Conservation (phyloP, 2,329 filamentous ascomycete species). For the Colletotrichum neosansevieriae region DNA sequence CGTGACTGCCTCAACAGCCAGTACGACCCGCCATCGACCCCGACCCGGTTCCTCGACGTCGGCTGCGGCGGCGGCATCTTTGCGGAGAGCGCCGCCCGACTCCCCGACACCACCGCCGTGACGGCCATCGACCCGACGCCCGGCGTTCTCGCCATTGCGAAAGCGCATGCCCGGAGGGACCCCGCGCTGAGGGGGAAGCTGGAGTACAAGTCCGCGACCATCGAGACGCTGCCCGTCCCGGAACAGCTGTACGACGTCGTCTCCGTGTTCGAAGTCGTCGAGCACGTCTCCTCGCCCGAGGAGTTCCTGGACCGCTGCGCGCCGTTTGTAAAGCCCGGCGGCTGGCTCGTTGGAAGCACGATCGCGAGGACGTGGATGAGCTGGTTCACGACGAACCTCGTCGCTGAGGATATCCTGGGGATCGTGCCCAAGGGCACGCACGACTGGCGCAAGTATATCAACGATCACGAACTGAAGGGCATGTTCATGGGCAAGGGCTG, state of each 20-base stretch:
- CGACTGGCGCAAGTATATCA: constrained; percentile 96
- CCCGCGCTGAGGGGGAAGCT: constrained; percentile 75
- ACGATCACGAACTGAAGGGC: constrained; percentile 79
- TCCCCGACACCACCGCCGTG: constrained; percentile 72
- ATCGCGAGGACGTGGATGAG: constrained; percentile 91
- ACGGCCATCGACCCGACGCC: constrained; percentile 84
- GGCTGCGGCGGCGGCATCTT: constrained; percentile 98
- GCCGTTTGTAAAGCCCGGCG: constrained; percentile 85
- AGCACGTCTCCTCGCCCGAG: constrained; percentile 85
- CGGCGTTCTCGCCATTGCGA: constrained; percentile 80
- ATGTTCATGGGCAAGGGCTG: constrained; percentile 69
- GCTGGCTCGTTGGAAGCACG: constrained; percentile 92
- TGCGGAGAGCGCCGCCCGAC: constrained; percentile 84
- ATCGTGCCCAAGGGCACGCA: constrained; percentile 95
- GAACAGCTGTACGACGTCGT: constrained; percentile 79
- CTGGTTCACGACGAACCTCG: constrained; percentile 91
- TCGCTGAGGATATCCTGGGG: constrained; percentile 87
- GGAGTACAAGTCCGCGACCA: constrained; percentile 78
- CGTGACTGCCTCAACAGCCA: constrained; percentile 72
- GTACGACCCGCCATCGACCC: constrained; percentile 54
- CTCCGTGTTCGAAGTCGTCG: constrained; percentile 92
- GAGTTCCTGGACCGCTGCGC: constrained; percentile 79
- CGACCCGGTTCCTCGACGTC: constrained; percentile 81
- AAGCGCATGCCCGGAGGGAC: constrained; percentile 79
- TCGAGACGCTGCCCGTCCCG: constrained; percentile 72